Conservation (phyloP, 306 rosid species). For the Prunus armeniaca region DNA sequence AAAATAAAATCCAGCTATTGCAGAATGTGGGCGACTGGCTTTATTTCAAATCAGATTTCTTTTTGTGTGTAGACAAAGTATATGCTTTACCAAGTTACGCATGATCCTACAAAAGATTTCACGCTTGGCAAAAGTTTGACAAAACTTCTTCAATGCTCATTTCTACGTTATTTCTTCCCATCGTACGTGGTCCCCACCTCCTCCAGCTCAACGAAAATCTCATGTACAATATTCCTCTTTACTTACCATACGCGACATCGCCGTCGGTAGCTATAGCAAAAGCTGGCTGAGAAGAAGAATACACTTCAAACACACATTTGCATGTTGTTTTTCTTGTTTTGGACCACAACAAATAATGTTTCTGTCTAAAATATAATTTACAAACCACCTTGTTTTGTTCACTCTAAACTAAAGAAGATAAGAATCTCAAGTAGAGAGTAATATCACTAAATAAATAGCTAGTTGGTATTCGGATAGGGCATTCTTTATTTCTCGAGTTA, state of each 20-base stretch:
- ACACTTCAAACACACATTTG: background rate
- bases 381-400: background rate
- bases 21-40: constrained; percentile 14
- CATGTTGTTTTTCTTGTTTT: background rate
- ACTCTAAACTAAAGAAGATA: too few species aligned
- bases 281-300: background rate
- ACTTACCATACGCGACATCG: background rate
- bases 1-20: background rate
- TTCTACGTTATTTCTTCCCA: background rate
- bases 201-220: background rate
- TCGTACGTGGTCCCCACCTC: background rate
- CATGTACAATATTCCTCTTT: background rate
- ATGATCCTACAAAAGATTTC: constrained; percentile 43
- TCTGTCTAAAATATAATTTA: too few species aligned
- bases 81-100: constrained; percentile 38
- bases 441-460: too few species aligned
- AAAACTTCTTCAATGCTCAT: background rate
- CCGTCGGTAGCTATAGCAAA: background rate
- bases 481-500: too few species aligned
- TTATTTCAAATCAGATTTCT: constrained; percentile 42
- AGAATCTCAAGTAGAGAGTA: too few species aligned
- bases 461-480: too few species aligned
- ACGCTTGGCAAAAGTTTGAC: constrained; percentile 24
- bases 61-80: constrained; percentile 14
- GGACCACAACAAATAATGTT: background rate